phyloP scores from a whole-genome alignment of 176 grass and related monocot genomes.

The Aegilops umbellulata region DNA sequence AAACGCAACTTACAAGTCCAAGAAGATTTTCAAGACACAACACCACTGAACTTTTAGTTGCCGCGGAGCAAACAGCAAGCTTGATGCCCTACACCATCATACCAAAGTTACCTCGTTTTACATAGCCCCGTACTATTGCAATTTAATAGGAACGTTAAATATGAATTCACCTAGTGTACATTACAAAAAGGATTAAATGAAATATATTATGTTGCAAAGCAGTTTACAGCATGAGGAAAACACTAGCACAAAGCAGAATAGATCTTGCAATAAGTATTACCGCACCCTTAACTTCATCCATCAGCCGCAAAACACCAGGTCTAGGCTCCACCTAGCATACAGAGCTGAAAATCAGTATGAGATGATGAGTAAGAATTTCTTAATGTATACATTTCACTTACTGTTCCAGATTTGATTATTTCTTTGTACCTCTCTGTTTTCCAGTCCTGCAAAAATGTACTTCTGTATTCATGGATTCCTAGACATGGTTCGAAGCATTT shows the following conservation, averaged over 20 bases:
- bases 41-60: conserved; percentile 96
- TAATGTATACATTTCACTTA: conserved; percentile 39
- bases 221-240: neutral
- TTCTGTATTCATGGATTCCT: neutral
- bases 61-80: conserved; percentile 95
- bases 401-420: conserved; percentile 91
- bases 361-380: neutral
- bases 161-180: neutral
- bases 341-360: conserved; percentile 17
- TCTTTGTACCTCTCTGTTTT: conserved; percentile 98
- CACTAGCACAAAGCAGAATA: neutral
- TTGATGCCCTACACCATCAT: conserved; percentile 78
- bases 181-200: neutral
- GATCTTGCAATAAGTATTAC: conserved; percentile 59
- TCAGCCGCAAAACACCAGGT: conserved; percentile 78
- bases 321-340: conserved; percentile 70
- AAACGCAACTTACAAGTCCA: conserved; percentile 73
- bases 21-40: conserved; percentile 88
- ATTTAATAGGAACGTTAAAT: neutral
- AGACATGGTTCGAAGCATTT: neutral
- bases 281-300: conserved; percentile 95
- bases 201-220: neutral
- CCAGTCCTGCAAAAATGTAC: conserved; percentile 70
- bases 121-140: neutral
- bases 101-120: conserved; percentile 8